A percentile compares a stretch with the other conserved stretches of the same genome.
These are phyloP conservation scores for Phytophthora citricola DNA, from an alignment of 352 stramenopile genomes.

Conservation along the genomic window DNA sequence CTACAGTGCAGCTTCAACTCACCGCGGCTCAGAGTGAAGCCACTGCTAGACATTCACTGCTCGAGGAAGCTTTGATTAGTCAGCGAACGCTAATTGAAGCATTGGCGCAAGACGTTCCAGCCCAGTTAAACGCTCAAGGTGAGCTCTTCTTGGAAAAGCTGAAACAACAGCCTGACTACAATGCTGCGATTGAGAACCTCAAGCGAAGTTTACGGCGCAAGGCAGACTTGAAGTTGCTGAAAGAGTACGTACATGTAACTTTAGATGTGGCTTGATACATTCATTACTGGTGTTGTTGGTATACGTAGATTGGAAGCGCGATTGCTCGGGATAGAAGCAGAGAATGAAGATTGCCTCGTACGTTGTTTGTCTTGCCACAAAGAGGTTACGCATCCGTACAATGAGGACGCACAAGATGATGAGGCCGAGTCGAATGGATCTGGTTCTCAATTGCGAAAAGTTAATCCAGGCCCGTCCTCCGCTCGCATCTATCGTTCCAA, in stretches of 20 bases:
- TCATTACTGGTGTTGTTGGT: slow-evolving; percentile 1
- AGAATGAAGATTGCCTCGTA: slow-evolving; percentile 71
- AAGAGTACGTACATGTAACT: slow-evolving; percentile 47
- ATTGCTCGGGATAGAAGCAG: slow-evolving; percentile 52
- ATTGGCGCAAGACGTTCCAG: slow-evolving; percentile 32
- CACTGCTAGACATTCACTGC: slow-evolving; percentile 32
- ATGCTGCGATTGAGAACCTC: slow-evolving; percentile 50
- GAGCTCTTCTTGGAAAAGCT: slow-evolving; percentile 55
- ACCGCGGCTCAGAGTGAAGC: slow-evolving; percentile 39
- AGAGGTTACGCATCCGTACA: slow-evolving; percentile 44
- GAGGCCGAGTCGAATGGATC: slow-evolving; percentile 28
- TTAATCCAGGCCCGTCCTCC: slow-evolving; percentile 59
- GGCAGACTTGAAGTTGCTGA: slow-evolving; percentile 66
- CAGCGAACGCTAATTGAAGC: slow-evolving; percentile 43
- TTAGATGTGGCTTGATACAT: background rate
- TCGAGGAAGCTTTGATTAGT: slow-evolving; percentile 36
- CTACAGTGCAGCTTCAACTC: slow-evolving; percentile 47
- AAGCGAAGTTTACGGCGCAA: slow-evolving; percentile 57
- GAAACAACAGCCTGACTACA: slow-evolving; percentile 50
- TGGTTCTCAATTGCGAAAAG: slow-evolving; percentile 40
- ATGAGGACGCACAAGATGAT: slow-evolving; percentile 24
- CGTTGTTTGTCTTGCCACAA: slow-evolving; percentile 78
- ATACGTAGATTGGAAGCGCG: slow-evolving; percentile 57
- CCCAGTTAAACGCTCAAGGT: slow-evolving; percentile 36
- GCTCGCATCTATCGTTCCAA: slow-evolving; percentile 70